Percentiles rank a stretch among this genome's conserved stretches.
Conservation (phyloP, 164 flowering plant genomes). For the Macadamia integrifolia region DNA sequence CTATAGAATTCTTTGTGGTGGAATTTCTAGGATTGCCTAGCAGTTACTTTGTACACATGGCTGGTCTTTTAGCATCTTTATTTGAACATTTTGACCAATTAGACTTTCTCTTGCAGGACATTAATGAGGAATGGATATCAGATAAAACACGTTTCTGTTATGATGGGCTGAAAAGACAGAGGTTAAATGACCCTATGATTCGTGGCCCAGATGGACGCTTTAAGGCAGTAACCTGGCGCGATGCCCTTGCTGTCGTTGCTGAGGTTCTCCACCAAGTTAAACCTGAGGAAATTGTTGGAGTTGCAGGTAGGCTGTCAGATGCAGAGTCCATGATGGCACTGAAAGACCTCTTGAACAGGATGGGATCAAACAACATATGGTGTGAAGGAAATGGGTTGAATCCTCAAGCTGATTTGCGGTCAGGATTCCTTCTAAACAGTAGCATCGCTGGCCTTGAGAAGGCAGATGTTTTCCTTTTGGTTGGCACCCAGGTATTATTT, state of each 20-base stretch:
- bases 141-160: conserved; percentile 98
- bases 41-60: no score
- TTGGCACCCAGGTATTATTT: conserved; percentile 86
- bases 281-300: conserved; percentile 89
- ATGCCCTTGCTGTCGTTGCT: conserved; percentile 90
- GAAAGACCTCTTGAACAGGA: conserved; percentile 84
- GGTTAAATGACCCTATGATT: conserved; percentile 96
- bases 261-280: conserved; percentile 67
- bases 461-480: conserved; percentile 89
- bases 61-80: neutral
- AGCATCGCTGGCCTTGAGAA: conserved; percentile 85
- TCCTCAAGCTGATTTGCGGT: conserved; percentile 82
- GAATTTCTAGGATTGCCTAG: neutral
- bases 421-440: conserved; percentile 75
- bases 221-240: conserved; percentile 92
- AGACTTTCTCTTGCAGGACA: conserved; percentile 52
- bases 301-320: conserved; percentile 92
- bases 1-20: neutral
- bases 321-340: conserved; percentile 98
- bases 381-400: conserved; percentile 78
- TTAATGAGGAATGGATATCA: conserved; percentile 99
- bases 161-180: conserved; percentile 97
- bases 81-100: neutral
- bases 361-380: conserved; percentile 93
- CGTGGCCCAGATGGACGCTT: conserved; percentile 97